phyloP scores from a whole-genome alignment of 805 yeast species.

The Kodamaea hsintzibuensis region DNA sequence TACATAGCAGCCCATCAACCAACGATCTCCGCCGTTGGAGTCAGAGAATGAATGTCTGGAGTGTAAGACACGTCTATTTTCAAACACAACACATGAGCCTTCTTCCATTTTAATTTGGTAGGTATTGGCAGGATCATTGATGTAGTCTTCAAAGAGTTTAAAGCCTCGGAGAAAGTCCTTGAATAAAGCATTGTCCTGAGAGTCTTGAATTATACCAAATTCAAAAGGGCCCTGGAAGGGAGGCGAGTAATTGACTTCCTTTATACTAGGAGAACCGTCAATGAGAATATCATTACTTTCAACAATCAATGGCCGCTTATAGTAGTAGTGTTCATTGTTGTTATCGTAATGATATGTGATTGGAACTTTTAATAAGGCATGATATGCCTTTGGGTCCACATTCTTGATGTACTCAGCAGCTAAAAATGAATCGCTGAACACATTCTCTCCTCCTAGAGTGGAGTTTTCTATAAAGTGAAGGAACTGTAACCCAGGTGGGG shows the following conservation, averaged over 20 bases:
- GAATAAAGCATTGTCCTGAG: slow-evolving; percentile 40
- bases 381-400: slow-evolving; percentile 60
- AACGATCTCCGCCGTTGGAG: slow-evolving; percentile 53
- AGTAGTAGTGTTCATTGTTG: slow-evolving; percentile 60
- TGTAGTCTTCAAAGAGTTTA: slow-evolving; percentile 56
- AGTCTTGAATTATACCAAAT: slow-evolving; percentile 45
- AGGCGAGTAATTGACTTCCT: slow-evolving; percentile 72
- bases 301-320: slow-evolving; percentile 61
- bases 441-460: slow-evolving; percentile 65
- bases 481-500: slow-evolving; percentile 78
- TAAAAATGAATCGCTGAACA: slow-evolving; percentile 68
- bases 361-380: slow-evolving; percentile 62
- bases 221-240: slow-evolving; percentile 84
- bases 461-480: slow-evolving; percentile 59
- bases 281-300: slow-evolving; percentile 38
- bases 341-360: slow-evolving; percentile 68
- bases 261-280: slow-evolving; percentile 32
- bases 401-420: slow-evolving; percentile 60
- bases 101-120: slow-evolving; percentile 54
- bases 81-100: slow-evolving; percentile 64
- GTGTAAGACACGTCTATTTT: slow-evolving; percentile 70
- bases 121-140: slow-evolving; percentile 55
- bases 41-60: slow-evolving; percentile 50
- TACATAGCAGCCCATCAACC: slow-evolving; percentile 76
- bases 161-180: slow-evolving; percentile 61